Base-by-base conservation (phyloP, 495 filamentous ascomycete genomes). In the Trichocladium antarcticum region DNA sequence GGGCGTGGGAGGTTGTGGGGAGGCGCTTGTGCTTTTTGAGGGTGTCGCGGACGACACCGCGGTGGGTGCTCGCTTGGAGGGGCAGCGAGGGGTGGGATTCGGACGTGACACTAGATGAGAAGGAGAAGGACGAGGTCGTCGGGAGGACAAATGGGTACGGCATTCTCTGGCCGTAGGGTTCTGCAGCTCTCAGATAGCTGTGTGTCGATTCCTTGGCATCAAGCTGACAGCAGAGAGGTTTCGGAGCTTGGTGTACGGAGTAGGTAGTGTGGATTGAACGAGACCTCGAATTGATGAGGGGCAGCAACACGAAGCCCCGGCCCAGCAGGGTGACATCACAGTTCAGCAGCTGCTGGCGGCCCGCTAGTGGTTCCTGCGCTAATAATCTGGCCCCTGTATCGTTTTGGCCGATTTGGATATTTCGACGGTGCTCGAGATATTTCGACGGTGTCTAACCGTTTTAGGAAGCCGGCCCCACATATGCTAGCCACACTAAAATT, bases 11-110 rank as follows among this genome's bases (percentile, higher is more conserved):
- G 24, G 75, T 60, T 31, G 78, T 71, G 19, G 85, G 75, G 17
- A 90, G 74, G 37, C 84, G 85, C 58, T 92, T 94, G 67, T 92
- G 77, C 49, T 77, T 74, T 59, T 95, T 95, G 22, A 95, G 73
- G 6, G 78, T 75, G 57, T 85, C 78, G 50, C 84, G 78, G 12
- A 92, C 73, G 11, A 88, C 78, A 55, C 83, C 84, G 37, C 90
- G 86, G 53, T 82, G 74, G 12, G 85, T 87, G 36, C 85, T 84
- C 2, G 85, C 79, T 17, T 78, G 73, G 42, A 87, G 74, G 9
- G 86, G 85, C 10, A 95, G 76, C 0, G 89, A 89, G 6, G 89
- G 87, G 60, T 94, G 89, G 2, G 83, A 83, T 43, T 77, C 72
- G 45, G 79, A 83, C 45, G 61, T 70, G 58, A 89, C 79, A 67